Conservation (phyloP, 1,284 basidiomycete genomes). For the Hemileia vastatrix region DNA sequence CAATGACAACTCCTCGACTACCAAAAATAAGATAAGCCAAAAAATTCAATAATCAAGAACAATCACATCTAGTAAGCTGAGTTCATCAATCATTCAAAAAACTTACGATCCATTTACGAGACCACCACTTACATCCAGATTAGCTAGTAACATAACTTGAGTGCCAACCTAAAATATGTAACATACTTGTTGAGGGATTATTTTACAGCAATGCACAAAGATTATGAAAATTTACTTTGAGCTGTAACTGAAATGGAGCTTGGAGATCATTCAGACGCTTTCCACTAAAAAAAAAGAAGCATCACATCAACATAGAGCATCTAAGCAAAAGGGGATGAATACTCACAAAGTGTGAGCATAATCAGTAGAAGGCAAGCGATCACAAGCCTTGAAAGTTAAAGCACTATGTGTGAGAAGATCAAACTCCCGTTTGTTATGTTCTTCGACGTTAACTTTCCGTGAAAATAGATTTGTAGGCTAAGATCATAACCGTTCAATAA, state of each 20-base stretch:
- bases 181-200: neutral
- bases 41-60: neutral
- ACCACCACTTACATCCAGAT: constrained; percentile 27
- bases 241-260: constrained; percentile 16
- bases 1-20: constrained; percentile 33
- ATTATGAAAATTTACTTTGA: constrained; percentile 21
- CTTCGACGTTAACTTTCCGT: constrained; percentile 23
- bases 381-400: constrained; percentile 22
- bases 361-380: constrained; percentile 14
- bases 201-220: neutral
- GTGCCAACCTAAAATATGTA: constrained; percentile 24
- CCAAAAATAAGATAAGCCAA: constrained; percentile 25
- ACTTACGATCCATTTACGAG: constrained; percentile 19
- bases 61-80: neutral
- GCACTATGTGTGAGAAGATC: constrained; percentile 20
- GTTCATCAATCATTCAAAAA: no score
- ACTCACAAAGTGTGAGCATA: constrained; percentile 15
- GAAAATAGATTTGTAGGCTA: constrained; percentile 34
- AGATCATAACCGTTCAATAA: neutral
- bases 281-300: no score
- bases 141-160: constrained; percentile 32
- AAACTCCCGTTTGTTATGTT: constrained; percentile 30
- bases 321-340: no score
- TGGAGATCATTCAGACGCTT: constrained; percentile 28
- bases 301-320: neutral